Conservation (phyloP, 768 basidiomycete species). For the Chalciporus chontae region DNA sequence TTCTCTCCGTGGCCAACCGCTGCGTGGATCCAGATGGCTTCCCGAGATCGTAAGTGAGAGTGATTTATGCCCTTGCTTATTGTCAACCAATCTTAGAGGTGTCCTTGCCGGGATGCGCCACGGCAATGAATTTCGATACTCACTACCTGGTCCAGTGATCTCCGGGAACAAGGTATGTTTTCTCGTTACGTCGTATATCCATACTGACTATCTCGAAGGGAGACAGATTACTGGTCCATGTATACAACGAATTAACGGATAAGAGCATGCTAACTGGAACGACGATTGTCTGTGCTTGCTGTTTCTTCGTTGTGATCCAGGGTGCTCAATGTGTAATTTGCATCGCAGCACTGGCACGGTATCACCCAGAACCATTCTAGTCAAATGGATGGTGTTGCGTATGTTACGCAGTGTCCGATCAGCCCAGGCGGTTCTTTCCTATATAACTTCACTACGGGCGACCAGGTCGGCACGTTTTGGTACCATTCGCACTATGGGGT, state of each 20-base stretch:
- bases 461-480: slow-evolving; percentile 41
- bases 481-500: slow-evolving; percentile 22
- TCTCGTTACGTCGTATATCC: neutral
- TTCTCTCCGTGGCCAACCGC: slow-evolving; percentile 2
- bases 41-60: slow-evolving; percentile 6
- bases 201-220: slow-evolving; percentile 6
- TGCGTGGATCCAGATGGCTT: slow-evolving; percentile 14
- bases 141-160: slow-evolving; percentile 40
- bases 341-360: slow-evolving; percentile 29
- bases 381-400: slow-evolving; percentile 31
- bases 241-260: slow-evolving; percentile 18
- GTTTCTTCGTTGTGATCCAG: neutral
- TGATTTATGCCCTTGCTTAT: too few species aligned
- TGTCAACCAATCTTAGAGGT: slow-evolving; percentile 12
- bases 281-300: slow-evolving; percentile 17
- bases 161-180: slow-evolving; percentile 33
- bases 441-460: slow-evolving; percentile 31
- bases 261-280: slow-evolving; percentile 19
- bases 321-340: neutral
- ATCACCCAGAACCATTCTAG: slow-evolving; percentile 22
- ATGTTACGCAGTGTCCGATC: slow-evolving; percentile 42
- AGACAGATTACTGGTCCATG: slow-evolving; percentile 17
- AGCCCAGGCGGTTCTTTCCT: slow-evolving; percentile 30
- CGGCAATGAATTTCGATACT: slow-evolving; percentile 5
- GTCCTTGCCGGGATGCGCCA: slow-evolving; percentile 33